These are phyloP conservation scores for Scheffersomyces stipitis DNA, from an alignment of 805 yeast species.

Conservation along the genomic window DNA sequence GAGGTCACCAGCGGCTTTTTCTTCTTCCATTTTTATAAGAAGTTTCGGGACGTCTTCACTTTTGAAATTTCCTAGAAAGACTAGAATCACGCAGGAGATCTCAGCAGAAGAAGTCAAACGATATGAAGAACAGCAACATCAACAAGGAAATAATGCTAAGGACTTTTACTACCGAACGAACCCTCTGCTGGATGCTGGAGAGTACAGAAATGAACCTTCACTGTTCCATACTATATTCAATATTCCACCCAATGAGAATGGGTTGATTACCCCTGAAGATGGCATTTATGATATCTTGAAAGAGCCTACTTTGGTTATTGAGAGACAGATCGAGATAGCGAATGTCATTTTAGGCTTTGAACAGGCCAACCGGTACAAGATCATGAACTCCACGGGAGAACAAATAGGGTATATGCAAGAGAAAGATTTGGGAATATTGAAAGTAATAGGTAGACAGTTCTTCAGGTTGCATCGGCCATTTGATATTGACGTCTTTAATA, in stretches of 20 bases:
- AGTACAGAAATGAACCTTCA: conserved; percentile 26
- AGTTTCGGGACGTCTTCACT: neutral
- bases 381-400: conserved; percentile 72
- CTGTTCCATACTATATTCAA: conserved; percentile 30
- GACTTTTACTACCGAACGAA: conserved; percentile 26
- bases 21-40: too few species aligned
- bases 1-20: too few species aligned
- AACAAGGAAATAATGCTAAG: conserved; percentile 6
- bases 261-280: conserved; percentile 54
- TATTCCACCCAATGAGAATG: conserved; percentile 45
- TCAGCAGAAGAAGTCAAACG: conserved; percentile 33
- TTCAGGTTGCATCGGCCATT: conserved; percentile 87
- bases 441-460: conserved; percentile 77
- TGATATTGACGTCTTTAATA: conserved; percentile 68
- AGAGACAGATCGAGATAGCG: conserved; percentile 85
- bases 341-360: conserved; percentile 86
- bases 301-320: conserved; percentile 84
- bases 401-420: conserved; percentile 81
- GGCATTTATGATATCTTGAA: conserved; percentile 61
- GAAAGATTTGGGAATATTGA: conserved; percentile 67
- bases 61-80: conserved; percentile 11
- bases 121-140: conserved; percentile 8
- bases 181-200: conserved; percentile 24
- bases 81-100: conserved; percentile 33
- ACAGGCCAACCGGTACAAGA: conserved; percentile 78